phyloP scores from a whole-genome alignment of 495 filamentous ascomycete species.

The Massariosphaeria phaeospora region DNA sequence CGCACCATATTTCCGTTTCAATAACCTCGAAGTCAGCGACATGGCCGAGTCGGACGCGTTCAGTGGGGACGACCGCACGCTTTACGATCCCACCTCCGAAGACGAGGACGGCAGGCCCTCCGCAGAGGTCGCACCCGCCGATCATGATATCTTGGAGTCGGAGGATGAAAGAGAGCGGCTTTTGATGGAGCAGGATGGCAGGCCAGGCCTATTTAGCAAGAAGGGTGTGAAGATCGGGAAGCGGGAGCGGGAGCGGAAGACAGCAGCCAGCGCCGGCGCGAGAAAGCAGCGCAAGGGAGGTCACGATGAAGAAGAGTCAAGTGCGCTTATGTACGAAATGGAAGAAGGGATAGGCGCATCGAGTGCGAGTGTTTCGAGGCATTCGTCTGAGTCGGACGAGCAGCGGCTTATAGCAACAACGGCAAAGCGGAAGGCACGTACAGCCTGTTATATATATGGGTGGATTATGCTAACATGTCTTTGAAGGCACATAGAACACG shows the following conservation, averaged over 20 bases:
- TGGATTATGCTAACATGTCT: background rate
- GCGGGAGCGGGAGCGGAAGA: constrained; percentile 41
- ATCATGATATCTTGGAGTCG: constrained; percentile 72
- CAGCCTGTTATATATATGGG: background rate
- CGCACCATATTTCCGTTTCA: too few relatives aligned
- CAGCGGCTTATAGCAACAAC: constrained; percentile 13
- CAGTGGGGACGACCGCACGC: constrained; percentile 13
- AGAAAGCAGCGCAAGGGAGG: constrained; percentile 7
- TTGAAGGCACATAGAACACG: constrained; percentile 14
- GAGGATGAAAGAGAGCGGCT: constrained; percentile 85
- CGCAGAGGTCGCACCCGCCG: constrained; percentile 63
- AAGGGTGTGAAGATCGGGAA: constrained; percentile 55
- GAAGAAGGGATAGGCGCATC: constrained; percentile 38
- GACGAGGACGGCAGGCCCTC: constrained; percentile 49
- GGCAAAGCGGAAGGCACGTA: constrained; percentile 18
- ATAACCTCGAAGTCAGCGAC: constrained; percentile 4
- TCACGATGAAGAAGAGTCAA: constrained; percentile 16
- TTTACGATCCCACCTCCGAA: constrained; percentile 9
- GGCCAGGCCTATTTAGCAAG: constrained; percentile 47
- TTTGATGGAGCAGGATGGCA: constrained; percentile 52
- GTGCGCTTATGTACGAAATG: constrained; percentile 37
- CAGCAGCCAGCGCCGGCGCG: constrained; percentile 44
- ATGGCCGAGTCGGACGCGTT: background rate
- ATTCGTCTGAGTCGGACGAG: constrained; percentile 30
- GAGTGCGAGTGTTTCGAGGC: constrained; percentile 17